Evolutionary conservation across 2,329 filamentous ascomycete genomes (phyloP), one percentile per base, ranked within the genome.

Genomic region (Claviceps digitariae): DNA sequence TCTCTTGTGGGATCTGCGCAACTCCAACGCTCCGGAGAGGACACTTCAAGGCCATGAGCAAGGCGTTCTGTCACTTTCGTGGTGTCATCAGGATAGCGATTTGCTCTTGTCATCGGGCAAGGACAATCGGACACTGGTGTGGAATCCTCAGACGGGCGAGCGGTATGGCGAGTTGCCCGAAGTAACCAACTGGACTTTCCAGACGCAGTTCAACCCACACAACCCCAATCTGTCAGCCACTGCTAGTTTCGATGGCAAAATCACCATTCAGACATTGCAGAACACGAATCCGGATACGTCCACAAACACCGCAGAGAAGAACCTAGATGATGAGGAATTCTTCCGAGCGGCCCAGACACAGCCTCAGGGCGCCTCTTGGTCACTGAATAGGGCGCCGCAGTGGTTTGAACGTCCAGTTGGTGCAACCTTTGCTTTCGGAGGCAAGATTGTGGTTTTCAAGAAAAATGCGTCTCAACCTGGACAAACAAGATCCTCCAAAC

Each of bases 121-220:
- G 71, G 93, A 98, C 69, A 97, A 97, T 66, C 82, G 88, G 61
- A 96, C 90, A 2, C 79, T 98, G 56, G 83, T 93, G 56, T 98
- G 94, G 93, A 97, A 97, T 68, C 89, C 93, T 1, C 87, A 93
- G 63, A 95, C 86, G 2, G 91, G 91, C 52, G 82, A 93, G 65
- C 77, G 81, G 13, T 86, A 90, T 58, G 93, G 94, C 59, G 91
- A 97, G 69, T 91, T 97, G 64, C 90, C 91, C 4, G 89, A 96
- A 62, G 90, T 95, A 52, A 96, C 91, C n/a, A 98, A 97, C 69
- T 98, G 93, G 91, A 95, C 90, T 6, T 98, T 98, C 74, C 84
- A 91, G 66, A 95, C 93, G 5, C 81, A 85, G 57, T 97, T 94
- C 78, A 90, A 95, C 67, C 93, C 93, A 31, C 83, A 87, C 60